phyloP scores from a whole-genome alignment of 441 rosid genomes.

The Breynia disticha region DNA sequence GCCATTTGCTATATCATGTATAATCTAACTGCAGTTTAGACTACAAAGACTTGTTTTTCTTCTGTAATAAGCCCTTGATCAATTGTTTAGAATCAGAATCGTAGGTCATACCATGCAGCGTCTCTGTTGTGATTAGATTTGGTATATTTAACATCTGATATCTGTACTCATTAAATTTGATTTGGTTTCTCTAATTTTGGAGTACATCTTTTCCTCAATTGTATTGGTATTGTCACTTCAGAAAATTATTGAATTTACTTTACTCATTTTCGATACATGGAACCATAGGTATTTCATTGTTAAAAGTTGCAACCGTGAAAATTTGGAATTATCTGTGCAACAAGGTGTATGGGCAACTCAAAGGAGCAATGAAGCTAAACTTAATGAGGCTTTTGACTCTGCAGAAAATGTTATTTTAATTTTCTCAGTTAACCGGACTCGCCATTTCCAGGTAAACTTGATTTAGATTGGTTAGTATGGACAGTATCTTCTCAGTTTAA shows the following conservation, averaged over 20 bases:
- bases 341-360: conserved; percentile 99
- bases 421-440: conserved; percentile 91
- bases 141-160: too few species aligned
- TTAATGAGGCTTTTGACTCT: conserved; percentile 93
- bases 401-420: conserved; percentile 85
- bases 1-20: too few species aligned
- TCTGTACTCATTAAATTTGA: not conserved
- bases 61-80: too few species aligned
- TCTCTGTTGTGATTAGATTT: too few species aligned
- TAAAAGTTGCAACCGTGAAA: conserved; percentile 95
- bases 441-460: conserved; percentile 84
- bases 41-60: too few species aligned
- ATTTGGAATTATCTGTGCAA: conserved; percentile 94
- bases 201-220: conserved; percentile 3
- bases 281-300: conserved; percentile 88
- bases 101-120: too few species aligned
- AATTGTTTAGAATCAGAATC: too few species aligned
- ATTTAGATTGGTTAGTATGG: conserved; percentile 1
- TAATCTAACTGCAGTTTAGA: too few species aligned
- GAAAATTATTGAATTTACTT: conserved; percentile 11
- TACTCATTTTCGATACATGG: conserved; percentile 24
- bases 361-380: conserved; percentile 95
- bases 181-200: not conserved
- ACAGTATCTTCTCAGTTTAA: conserved; percentile 1
- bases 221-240: conserved; percentile 6